Evolutionary conservation across 805 yeast genomes (phyloP).

Genomic region (Candida xyloterini): DNA sequence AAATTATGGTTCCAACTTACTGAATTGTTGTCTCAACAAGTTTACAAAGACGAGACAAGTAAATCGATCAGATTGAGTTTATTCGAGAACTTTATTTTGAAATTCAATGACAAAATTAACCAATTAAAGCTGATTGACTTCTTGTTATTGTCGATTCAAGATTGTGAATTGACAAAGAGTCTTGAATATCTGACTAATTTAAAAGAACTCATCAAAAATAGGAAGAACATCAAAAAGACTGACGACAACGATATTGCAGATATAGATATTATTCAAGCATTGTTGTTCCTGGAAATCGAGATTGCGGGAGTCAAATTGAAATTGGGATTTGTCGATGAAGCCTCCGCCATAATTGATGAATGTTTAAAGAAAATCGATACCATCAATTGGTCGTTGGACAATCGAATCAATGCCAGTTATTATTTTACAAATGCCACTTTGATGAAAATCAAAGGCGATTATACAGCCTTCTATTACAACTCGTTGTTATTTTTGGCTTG

Average conservation of each 20-base stretch:
- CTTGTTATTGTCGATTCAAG: conserved; percentile 50
- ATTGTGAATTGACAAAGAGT: conserved; percentile 44
- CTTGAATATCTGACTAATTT: conserved; percentile 45
- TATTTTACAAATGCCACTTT: conserved; percentile 77
- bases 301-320: conserved; percentile 68
- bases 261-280: conserved; percentile 45
- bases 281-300: conserved; percentile 61
- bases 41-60: conserved; percentile 56
- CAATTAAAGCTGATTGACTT: conserved; percentile 77
- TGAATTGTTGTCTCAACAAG: conserved; percentile 50
- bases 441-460: conserved; percentile 72
- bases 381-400: conserved; percentile 49
- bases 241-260: conserved; percentile 32
- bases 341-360: conserved; percentile 65
- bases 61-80: conserved; percentile 58
- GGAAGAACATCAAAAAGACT: conserved; percentile 29
- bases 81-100: conserved; percentile 65
- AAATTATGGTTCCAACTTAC: conserved; percentile 96
- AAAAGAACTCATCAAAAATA: conserved; percentile 44
- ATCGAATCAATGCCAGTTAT: conserved; percentile 74
- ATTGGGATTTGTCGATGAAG: conserved; percentile 49
- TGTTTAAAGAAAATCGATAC: conserved; percentile 56
- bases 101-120: conserved; percentile 69
- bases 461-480: conserved; percentile 76
- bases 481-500: conserved; percentile 82